phyloP scores from a whole-genome alignment of 345 rosid genomes.

The Diplotaxis tenuifolia region DNA sequence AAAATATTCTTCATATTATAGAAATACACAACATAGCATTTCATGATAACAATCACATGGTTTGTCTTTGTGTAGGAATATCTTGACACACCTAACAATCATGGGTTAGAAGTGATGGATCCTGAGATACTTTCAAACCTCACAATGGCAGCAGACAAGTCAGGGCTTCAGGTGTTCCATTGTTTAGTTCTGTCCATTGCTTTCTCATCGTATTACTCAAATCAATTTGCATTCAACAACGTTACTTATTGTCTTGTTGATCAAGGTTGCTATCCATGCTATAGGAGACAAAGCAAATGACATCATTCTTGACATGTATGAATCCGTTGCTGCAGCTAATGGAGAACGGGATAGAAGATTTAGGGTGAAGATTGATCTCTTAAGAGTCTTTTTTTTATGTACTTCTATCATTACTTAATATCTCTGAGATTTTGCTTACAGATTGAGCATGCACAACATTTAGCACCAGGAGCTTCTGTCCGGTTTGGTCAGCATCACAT shows the following conservation, averaged over 20 bases:
- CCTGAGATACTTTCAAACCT: constrained; percentile 57
- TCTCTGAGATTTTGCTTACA: constrained; percentile 32
- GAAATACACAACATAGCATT: neutral
- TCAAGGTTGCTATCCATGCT: constrained; percentile 91
- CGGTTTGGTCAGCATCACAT: constrained; percentile 69
- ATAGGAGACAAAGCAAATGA: constrained; percentile 91
- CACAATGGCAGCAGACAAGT: constrained; percentile 67
- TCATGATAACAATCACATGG: neutral
- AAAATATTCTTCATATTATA: neutral
- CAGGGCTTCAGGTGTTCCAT: constrained; percentile 71
- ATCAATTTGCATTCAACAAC: neutral
- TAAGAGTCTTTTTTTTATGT: neutral
- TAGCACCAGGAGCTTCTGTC: constrained; percentile 56
- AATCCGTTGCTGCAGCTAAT: constrained; percentile 52
- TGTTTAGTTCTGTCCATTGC: neutral
- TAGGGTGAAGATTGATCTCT: constrained; percentile 54
- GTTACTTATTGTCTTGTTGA: constrained; percentile 1
- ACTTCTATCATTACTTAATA: neutral
- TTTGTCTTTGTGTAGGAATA: constrained; percentile 55
- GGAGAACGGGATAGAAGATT: constrained; percentile 81
- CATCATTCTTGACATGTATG: constrained; percentile 62
- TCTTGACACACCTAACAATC: constrained; percentile 60
- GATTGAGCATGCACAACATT: constrained; percentile 96
- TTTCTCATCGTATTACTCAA: neutral
- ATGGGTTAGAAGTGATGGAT: constrained; percentile 65